phyloP scores from a whole-genome alignment of 1,284 basidiomycete species.

The Jaminaea rosea region DNA sequence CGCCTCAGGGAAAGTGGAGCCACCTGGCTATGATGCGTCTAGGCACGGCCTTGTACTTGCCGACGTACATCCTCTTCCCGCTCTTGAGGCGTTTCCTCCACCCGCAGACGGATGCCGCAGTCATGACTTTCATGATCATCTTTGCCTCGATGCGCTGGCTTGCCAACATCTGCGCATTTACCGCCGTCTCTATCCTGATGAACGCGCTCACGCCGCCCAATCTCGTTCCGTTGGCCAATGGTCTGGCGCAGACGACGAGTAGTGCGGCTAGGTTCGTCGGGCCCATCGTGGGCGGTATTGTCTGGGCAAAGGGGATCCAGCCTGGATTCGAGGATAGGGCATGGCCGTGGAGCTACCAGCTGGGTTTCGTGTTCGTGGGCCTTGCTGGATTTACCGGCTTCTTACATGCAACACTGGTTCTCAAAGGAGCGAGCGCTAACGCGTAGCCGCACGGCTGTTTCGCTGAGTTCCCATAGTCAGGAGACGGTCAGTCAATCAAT shows the following conservation, averaged over 20 bases:
- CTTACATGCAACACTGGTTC: constrained; percentile 10
- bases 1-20: constrained; percentile 31
- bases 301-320: constrained; percentile 40
- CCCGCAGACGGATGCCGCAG: constrained; percentile 47
- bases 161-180: constrained; percentile 48
- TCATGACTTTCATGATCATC: constrained; percentile 50
- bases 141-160: constrained; percentile 46
- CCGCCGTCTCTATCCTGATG: constrained; percentile 41
- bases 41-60: constrained; percentile 25
- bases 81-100: constrained; percentile 50
- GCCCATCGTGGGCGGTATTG: constrained; percentile 40
- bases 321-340: constrained; percentile 17
- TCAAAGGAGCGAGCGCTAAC: not conserved
- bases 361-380: constrained; percentile 42
- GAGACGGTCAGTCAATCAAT: too few relatives aligned
- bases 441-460: too few relatives aligned
- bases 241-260: constrained; percentile 48
- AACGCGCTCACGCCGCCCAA: constrained; percentile 49
- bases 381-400: constrained; percentile 28
- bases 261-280: constrained; percentile 48
- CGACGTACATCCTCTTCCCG: constrained; percentile 34
- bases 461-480: too few relatives aligned
- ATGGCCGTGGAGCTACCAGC: constrained; percentile 41
- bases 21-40: constrained; percentile 44
- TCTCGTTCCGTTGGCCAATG: constrained; percentile 49